Evolutionary conservation across 352 stramenopile species (phyloP), one percentile per base, ranked within the genome.

Genomic region (Phytopythium mirpurense): DNA sequence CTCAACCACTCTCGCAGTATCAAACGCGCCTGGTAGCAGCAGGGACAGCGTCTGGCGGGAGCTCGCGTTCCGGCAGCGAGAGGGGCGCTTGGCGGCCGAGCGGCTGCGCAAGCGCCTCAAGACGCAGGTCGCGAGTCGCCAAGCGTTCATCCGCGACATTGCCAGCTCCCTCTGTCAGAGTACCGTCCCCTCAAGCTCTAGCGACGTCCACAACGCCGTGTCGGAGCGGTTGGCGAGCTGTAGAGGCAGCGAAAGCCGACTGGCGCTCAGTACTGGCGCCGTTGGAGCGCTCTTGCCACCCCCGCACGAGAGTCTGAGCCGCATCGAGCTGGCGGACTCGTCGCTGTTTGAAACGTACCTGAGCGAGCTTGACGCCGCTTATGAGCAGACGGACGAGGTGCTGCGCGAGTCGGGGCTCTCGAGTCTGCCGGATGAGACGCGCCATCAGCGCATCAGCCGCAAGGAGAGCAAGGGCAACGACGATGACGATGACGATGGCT

Each of bases 331-430:
- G 9, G 35, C 48, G 50, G 59, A 58, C 21, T 51, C 54, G 23
- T 51, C 59, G 43, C 56, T 71, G 40, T 68, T 71, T 48, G 57
- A 60, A 43, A 62, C 59, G 12, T 71, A 68, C 31, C 48, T 68
- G 37, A 31, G 51, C 31, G 63, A 71, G 38, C 56, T 71, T 5
- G 59, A 71, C n/a, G 46, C 46, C 16, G 60, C 66, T 16, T 54
- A 67, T 34, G 63, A 55, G 0, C 56, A 62, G 42, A 71, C 63
- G 9, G 59, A 71, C 27, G 52, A 59, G 21, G 52, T 71, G 11
- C 34, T 54, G 19, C 48, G 34, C 4, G 35, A 36, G 14, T 54
- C 48, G 6, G 48, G 48, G 10, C 15, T 54, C 19, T n/a, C 12
- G 4, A 6, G 19, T 2, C 47, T 27, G 4, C 34, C 48, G 11